Percentiles rank a stretch among this genome's conserved stretches.
Conservation (phyloP, 1,284 basidiomycete genomes). For the Puccinia triticina region DNA sequence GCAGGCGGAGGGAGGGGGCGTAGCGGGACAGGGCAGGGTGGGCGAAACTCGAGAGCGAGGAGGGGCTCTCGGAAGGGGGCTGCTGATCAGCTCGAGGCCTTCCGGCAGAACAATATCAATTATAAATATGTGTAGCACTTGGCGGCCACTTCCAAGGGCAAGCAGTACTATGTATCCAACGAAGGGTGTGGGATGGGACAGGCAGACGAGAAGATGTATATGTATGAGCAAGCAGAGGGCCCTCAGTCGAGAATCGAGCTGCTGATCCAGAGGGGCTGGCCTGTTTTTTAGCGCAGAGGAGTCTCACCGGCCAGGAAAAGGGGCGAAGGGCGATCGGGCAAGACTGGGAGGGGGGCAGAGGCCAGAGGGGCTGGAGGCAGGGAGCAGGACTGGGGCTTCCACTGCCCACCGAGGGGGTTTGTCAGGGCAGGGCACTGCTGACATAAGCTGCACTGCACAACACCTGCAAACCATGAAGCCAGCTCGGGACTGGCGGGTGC, state of each 20-base stretch:
- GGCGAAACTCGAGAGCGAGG: constrained; percentile 1
- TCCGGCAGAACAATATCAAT: no score
- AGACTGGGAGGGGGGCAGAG: not conserved
- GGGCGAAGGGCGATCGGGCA: constrained; percentile 9
- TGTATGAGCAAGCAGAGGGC: not conserved
- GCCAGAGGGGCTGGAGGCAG: not conserved
- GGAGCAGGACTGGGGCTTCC: no score
- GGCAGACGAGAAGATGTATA: no score
- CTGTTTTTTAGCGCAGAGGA: not conserved
- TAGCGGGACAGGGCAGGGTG: not conserved
- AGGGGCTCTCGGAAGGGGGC: not conserved
- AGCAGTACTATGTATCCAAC: no score
- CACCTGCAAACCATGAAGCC: no score
- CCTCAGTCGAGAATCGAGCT: not conserved
- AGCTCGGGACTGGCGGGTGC: not conserved
- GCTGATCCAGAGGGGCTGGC: constrained; percentile 10
- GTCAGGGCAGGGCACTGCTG: not conserved
- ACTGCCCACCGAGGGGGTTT: not conserved
- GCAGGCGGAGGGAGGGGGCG: not conserved
- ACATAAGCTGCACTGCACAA: not conserved
- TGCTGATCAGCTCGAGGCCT: no score
- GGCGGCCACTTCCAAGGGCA: no score
- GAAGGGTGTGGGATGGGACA: no score
- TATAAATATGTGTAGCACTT: no score
- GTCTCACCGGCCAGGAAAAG: constrained; percentile 2